Evolutionary conservation across 2,329 filamentous ascomycete genomes (phyloP), one percentile per base, ranked within the genome.

Genomic region (Drechslerella stenobrocha): DNA sequence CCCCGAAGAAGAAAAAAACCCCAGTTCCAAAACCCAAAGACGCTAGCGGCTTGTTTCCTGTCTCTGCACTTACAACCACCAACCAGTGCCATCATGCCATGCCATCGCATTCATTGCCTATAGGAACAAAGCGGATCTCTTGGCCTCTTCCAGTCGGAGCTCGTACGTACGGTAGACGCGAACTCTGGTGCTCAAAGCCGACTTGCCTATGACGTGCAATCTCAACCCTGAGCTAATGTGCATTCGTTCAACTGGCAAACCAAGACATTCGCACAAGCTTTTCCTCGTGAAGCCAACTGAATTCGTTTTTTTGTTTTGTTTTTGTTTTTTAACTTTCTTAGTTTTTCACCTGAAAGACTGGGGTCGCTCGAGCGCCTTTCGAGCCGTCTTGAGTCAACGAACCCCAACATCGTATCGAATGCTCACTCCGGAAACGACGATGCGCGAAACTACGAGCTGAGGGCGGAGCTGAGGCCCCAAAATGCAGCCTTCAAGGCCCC

Each of bases 51-150:
- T n/a, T n/a, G n/a, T n/a, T n/a, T n/a, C n/a, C n/a, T n/a, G n/a
- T n/a, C n/a, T n/a, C n/a, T n/a, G n/a, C n/a, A n/a, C n/a, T n/a
- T n/a, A n/a, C n/a, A n/a, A n/a, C n/a, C n/a, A n/a, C n/a, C n/a
- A n/a, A n/a, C n/a, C n/a, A n/a, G n/a, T n/a, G n/a, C n/a, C n/a
- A n/a, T n/a, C n/a, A n/a, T n/a, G n/a, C n/a, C n/a, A n/a, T n/a
- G 28, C 26, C 30, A 11, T 44, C 52, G 52, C 45, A 56, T 40
- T 34, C 28, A 15, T 66, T 55, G 30, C 61, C 53, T 53, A 66
- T 59, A 58, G 61, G 61, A 66, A 66, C 30, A 48, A 58, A 34
- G 61, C 61, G 61, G 61, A 44, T 35, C 8, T 50, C 15, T 37
- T 37, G 37, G 8, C 8, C 37, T 18, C 13, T 5, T n/a, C 18